A percentile compares a stretch with the other conserved stretches of the same genome.
Evolutionary conservation across 495 filamentous ascomycete genomes (phyloP).

Genomic region (Xanthoparmelia taractica): DNA sequence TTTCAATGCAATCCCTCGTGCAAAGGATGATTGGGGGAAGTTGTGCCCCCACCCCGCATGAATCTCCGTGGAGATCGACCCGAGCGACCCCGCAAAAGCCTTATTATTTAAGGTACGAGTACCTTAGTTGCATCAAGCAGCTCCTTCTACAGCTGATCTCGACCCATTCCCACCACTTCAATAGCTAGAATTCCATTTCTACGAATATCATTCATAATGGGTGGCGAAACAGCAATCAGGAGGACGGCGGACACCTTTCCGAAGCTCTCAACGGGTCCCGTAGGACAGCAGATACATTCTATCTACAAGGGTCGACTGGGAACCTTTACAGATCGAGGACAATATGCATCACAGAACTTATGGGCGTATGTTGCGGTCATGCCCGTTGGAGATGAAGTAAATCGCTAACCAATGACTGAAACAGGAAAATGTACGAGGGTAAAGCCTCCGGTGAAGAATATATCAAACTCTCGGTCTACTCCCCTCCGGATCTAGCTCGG

Average conservation of each 20-base stretch:
- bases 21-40: no score
- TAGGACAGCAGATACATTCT: constrained; percentile 75
- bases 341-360: constrained; percentile 75
- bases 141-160: not conserved
- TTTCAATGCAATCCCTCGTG: no score
- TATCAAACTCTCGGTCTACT: constrained; percentile 82
- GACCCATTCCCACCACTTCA: not conserved
- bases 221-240: constrained; percentile 33
- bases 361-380: constrained; percentile 42
- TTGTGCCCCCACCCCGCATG: no score
- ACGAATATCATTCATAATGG: constrained; percentile 29
- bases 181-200: not conserved
- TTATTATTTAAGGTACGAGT: no score
- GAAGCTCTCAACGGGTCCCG: constrained; percentile 50
- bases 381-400: not conserved
- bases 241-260: constrained; percentile 36
- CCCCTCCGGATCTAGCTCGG: constrained; percentile 65
- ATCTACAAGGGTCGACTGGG: constrained; percentile 82
- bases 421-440: constrained; percentile 68
- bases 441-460: constrained; percentile 61
- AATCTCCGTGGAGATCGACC: no score
- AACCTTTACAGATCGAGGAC: constrained; percentile 70
- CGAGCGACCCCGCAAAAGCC: constrained; percentile 4
- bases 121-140: not conserved
- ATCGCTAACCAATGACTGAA: constrained; percentile 14